These are phyloP conservation scores for Leishmania guyanensis DNA, from an alignment of 208 protist species.

Conservation along the genomic window DNA sequence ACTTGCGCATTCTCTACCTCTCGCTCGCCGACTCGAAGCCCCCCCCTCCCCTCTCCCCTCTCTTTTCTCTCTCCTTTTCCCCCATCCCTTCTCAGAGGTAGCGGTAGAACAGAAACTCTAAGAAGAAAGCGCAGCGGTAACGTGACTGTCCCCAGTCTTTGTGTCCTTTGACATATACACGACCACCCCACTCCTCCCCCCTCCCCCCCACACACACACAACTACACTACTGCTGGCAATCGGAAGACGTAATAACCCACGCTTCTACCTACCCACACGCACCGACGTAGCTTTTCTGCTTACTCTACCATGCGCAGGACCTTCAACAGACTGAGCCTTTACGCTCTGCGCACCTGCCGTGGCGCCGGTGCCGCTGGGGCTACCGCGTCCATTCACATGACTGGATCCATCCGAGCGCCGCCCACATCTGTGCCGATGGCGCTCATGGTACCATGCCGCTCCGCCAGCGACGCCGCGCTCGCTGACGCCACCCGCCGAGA, in stretches of 20 bases:
- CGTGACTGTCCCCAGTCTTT: not conserved
- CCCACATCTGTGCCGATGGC: not conserved
- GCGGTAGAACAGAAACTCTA: not conserved
- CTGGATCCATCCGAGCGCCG: not conserved
- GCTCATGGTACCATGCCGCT: constrained; percentile 44
- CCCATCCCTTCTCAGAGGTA: not conserved
- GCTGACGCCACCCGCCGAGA: constrained; percentile 61
- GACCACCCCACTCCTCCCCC: not conserved
- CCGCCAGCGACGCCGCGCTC: constrained; percentile 57
- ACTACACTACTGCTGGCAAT: not conserved
- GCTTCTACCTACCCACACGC: too few species aligned
- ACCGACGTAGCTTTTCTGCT: not conserved
- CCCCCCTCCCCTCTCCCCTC: not conserved
- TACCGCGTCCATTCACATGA: not conserved
- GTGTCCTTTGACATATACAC: not conserved
- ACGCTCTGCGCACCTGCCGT: constrained; percentile 31
- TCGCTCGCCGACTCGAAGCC: not conserved
- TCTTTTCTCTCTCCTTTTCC: not conserved
- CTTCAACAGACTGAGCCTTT: constrained; percentile 23
- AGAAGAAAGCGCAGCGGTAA: not conserved
- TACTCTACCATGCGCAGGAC: constrained; percentile 25
- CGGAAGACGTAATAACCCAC: not conserved
- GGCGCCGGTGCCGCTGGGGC: not conserved
- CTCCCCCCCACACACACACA: too few species aligned
- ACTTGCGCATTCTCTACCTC: not conserved